Evolutionary conservation across 2,329 filamentous ascomycete genomes (phyloP).

Genomic region (Graphilbum fragrans): DNA sequence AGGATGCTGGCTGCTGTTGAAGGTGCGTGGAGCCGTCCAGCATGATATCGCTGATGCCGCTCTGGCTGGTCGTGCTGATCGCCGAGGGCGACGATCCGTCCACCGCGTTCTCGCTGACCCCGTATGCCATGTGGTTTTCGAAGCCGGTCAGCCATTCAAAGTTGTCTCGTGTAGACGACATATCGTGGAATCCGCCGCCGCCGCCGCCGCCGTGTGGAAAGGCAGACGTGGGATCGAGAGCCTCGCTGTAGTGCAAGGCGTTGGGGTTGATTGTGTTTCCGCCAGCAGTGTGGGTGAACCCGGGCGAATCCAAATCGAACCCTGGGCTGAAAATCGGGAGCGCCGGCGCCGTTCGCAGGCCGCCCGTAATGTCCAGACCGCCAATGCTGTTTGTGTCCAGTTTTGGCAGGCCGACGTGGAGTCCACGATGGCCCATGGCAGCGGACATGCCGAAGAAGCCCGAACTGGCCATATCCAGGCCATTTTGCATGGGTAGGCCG

Average conservation of each 20-base stretch:
- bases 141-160: constrained; percentile 78
- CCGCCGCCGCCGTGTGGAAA: constrained; percentile 22
- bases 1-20: constrained; percentile 14
- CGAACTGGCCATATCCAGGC: constrained; percentile 25
- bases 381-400: constrained; percentile 67
- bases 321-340: constrained; percentile 51
- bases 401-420: constrained; percentile 61
- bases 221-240: constrained; percentile 34
- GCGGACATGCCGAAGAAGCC: constrained; percentile 64
- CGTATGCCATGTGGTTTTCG: constrained; percentile 62
- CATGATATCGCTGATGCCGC: constrained; percentile 83
- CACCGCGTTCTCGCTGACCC: constrained; percentile 53
- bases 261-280: constrained; percentile 61
- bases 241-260: constrained; percentile 66
- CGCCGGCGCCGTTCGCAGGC: constrained; percentile 67
- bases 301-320: constrained; percentile 56
- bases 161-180: constrained; percentile 42
- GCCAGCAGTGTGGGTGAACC: constrained; percentile 57
- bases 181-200: constrained; percentile 15
- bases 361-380: constrained; percentile 50
- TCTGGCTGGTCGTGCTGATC: constrained; percentile 89
- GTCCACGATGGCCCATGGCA: constrained; percentile 52
- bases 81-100: constrained; percentile 93
- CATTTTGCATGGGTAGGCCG: constrained; percentile 45
- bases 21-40: constrained; percentile 64